phyloP scores from a whole-genome alignment of 345 rosid genomes.

The Barbarea vulgaris region DNA sequence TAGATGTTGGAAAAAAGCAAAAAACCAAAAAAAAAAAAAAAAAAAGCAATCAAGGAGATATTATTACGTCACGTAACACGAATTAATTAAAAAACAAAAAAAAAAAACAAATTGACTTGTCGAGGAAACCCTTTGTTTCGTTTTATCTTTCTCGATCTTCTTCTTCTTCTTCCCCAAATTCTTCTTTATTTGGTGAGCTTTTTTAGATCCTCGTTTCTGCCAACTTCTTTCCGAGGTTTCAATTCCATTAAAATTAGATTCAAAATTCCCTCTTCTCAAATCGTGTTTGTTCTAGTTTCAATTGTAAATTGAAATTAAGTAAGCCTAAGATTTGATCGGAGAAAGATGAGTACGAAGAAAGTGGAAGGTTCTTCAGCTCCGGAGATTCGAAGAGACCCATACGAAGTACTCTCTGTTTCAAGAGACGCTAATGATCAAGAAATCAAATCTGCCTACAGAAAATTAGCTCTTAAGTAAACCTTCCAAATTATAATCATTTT shows the following conservation, averaged over 20 bases:
- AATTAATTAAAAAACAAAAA: too few species aligned
- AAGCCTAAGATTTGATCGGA: background rate
- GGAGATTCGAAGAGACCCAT: slow-evolving; percentile 73
- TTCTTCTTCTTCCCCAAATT: background rate
- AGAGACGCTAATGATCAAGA: slow-evolving; percentile 92
- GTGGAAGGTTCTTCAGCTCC: slow-evolving; percentile 79
- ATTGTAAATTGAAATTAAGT: background rate
- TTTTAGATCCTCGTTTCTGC: background rate
- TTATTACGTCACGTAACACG: background rate
- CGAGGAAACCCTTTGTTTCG: background rate
- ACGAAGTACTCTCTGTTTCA: slow-evolving; percentile 85
- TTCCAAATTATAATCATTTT: too few species aligned
- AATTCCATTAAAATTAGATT: background rate
- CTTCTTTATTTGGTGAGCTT: background rate
- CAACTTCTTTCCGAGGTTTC: background rate
- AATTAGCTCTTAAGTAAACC: slow-evolving; percentile 92
- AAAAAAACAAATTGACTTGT: background rate
- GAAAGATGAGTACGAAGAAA: slow-evolving; percentile 58
- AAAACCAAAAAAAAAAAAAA: background rate
- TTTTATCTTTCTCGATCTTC: background rate
- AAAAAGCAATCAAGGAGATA: background rate
- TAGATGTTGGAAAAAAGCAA: background rate
- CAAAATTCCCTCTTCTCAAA: background rate
- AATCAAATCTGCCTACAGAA: slow-evolving; percentile 91
- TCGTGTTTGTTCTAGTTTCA: background rate